These are phyloP conservation scores for Tricholoma furcatifolium DNA, from an alignment of 768 basidiomycete species.

Conservation along the genomic window DNA sequence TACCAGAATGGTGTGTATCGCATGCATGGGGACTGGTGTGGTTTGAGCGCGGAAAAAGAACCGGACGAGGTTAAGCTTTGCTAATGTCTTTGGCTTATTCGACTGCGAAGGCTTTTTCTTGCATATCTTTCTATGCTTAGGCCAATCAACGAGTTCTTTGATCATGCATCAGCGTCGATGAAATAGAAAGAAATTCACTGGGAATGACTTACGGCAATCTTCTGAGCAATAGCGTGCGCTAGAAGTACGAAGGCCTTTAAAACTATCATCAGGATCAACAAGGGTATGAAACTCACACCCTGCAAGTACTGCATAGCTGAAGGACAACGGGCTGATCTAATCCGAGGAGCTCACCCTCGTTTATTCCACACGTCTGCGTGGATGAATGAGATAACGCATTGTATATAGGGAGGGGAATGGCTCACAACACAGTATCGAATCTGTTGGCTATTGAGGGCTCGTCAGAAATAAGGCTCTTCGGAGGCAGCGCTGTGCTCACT, in stretches of 20 bases:
- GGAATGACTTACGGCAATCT: conserved; percentile 4
- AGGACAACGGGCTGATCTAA: not conserved
- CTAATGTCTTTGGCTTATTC: not conserved
- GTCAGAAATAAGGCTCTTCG: too few relatives aligned
- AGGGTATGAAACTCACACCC: not conserved
- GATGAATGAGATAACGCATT: not conserved
- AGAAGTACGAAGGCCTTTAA: not conserved
- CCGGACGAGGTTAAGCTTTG: not conserved
- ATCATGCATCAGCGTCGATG: not conserved
- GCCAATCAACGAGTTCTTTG: conserved; percentile 9
- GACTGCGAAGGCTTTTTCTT: not conserved
- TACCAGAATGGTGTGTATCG: conserved; percentile 7
- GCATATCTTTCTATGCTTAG: conserved; percentile 5
- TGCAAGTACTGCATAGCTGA: conserved; percentile 4
- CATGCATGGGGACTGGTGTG: not conserved
- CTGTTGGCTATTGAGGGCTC: not conserved
- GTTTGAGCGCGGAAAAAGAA: not conserved
- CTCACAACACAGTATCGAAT: conserved; percentile 5
- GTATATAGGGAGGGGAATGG: not conserved
- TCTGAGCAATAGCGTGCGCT: conserved; percentile 8
- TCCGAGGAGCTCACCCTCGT: not conserved
- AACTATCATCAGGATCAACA: not conserved
- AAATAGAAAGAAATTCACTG: not conserved
- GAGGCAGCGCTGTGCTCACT: too few relatives aligned
- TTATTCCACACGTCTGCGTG: conserved; percentile 3